phyloP scores from a whole-genome alignment of 805 yeast genomes.

The Kluyveromyces siamensis region DNA sequence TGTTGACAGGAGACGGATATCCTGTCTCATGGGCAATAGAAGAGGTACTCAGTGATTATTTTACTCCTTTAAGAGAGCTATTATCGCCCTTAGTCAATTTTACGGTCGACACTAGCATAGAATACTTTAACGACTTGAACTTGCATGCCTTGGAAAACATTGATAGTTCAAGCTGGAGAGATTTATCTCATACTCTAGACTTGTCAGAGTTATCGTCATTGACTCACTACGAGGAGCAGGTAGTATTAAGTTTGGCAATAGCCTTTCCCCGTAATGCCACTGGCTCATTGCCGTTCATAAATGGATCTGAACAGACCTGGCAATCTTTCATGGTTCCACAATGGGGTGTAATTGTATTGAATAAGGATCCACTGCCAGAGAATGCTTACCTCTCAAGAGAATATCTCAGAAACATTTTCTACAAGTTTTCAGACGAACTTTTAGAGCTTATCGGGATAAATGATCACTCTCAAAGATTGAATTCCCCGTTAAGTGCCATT shows the following conservation, averaged over 20 bases:
- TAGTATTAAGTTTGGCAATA: constrained; percentile 59
- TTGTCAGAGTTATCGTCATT: constrained; percentile 60
- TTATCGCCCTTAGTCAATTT: constrained; percentile 56
- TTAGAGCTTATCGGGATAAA: constrained; percentile 69
- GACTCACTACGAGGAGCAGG: constrained; percentile 49
- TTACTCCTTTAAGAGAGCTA: constrained; percentile 46
- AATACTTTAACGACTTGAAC: constrained; percentile 41
- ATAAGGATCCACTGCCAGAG: constrained; percentile 19
- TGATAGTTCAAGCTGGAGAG: constrained; percentile 35
- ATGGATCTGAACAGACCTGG: constrained; percentile 13
- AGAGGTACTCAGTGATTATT: constrained; percentile 37
- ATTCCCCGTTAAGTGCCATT: constrained; percentile 49
- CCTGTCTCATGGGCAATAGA: constrained; percentile 71
- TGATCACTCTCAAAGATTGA: constrained; percentile 33
- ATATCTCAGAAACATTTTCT: constrained; percentile 50
- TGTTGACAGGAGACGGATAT: constrained; percentile 60
- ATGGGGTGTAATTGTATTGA: constrained; percentile 64
- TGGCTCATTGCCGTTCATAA: constrained; percentile 35
- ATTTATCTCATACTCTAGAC: constrained; percentile 70
- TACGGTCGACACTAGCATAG: constrained; percentile 70
- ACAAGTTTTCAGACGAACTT: constrained; percentile 65
- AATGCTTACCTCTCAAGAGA: constrained; percentile 29
- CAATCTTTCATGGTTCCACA: constrained; percentile 64
- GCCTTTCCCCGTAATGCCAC: constrained; percentile 23
- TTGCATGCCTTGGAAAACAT: constrained; percentile 20